Evolutionary conservation across 2,329 filamentous ascomycete genomes (phyloP), one percentile per base, ranked within the genome.

Genomic region (Phoma sp.): DNA sequence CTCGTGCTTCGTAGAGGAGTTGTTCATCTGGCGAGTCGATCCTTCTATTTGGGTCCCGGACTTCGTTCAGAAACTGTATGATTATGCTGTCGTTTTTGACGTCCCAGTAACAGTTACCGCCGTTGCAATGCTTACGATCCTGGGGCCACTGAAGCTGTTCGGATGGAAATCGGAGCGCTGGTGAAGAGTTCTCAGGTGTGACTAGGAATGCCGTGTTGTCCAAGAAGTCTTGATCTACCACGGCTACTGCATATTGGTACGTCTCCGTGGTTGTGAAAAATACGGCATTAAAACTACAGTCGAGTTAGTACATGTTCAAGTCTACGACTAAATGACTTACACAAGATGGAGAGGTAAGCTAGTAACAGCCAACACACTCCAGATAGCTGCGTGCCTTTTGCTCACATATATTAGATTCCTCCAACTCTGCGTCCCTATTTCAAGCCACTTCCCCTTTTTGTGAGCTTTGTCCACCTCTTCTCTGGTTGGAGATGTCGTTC

Each of bases 361-460:
- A 5, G 57, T 59, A 7, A 59, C 10, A 12, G 39, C 57, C n/a
- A 62, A 26, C 12, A 60, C 17, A 11, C 20, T 21, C 57, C 60
- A 62, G 5, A 60, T 47, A 29, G 29, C 38, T 14, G 38, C 42
- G 28, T 59, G 57, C 30, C 47, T 56, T 25, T 30, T 60, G 25
- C 55, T 48, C 3, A 58, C 53, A 36, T 60, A 48, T 14, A 38
- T 26, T 11, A 62, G 25, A 21, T 62, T 62, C 25, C 60, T 36
- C 42, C 56, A 46, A 25, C 60, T 62, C 21, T 54, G 50, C 4
- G 57, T 59, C 15, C 60, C 60, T 51, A 62, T 62, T 18, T 62
- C 60, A 10, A 62, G 54, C 60, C 60, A 62, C 18, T 59, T 59
- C 30, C 74, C 68, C 33, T 64, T 62, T 0, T 53, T 38, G 65